Base-by-base conservation (phyloP, 148 eudicot genomes). In the Nepenthes mirabilis region DNA sequence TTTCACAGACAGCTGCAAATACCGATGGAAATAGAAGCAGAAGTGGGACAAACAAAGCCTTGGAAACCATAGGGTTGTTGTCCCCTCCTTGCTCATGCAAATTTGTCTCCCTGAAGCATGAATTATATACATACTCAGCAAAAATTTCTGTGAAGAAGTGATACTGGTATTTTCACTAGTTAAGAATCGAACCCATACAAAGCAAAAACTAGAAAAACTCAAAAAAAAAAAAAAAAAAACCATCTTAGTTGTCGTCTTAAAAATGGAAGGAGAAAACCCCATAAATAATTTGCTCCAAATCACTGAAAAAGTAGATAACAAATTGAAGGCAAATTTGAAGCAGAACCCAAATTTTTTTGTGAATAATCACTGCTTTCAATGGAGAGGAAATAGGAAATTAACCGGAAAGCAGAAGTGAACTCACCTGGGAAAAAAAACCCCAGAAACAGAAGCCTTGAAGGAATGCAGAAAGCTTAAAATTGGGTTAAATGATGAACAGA, bases 1-100 rank as follows among this genome's bases (percentile, higher is more conserved):
- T 47, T 10, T 47, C 37, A 23, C 65, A 49, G 32, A 49, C 5
- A 34, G 47, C 65, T 34, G 49, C 56, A 62, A 49, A 2, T 35
- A 52, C 48, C 47, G 49, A 14, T 37, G 65, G 34, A 43, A 62
- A 62, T 6, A 62, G 47, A 51, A 62, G 56, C 9, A 51, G n/a
- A 34, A 62, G 14, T 45, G 51, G 54, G 36, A 52, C 49, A 34
- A 23, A 62, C 45, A 62, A n/a, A 6, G 65, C 65, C 56, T 13
- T 34, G 56, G 55, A 62, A 49, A 62, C 65, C 65, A 62, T 62
- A 52, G 35, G 56, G 37, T 45, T 36, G 65, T 43, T 51, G 35
- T 47, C 63, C 23, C 23, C 23, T 23, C 23, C 23, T 23, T 23
- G 23, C 23, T 23, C 23, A 6, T 1, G n/a, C 54, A 52, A 61